Conservation (phyloP, 2,329 filamentous ascomycete genomes). For the Colletotrichum camelliae region DNA sequence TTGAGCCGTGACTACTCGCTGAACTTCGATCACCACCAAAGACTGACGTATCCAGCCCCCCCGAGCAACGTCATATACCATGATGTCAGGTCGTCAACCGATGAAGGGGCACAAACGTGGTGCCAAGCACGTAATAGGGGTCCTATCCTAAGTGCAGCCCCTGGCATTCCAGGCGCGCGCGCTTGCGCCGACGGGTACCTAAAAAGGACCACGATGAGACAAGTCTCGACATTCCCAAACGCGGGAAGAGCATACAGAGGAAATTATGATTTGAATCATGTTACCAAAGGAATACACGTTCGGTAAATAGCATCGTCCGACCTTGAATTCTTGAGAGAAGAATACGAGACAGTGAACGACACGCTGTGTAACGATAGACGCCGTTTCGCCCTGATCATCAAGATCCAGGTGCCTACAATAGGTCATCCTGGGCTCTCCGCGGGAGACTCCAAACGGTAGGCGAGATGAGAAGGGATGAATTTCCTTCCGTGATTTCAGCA, state of each 20-base stretch:
- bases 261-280: slow-evolving; percentile 15
- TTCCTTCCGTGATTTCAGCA: neutral
- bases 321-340: neutral
- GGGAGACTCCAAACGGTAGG: neutral
- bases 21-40: neutral
- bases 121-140: neutral
- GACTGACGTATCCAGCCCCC: neutral
- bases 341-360: neutral
- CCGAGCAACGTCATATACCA: neutral
- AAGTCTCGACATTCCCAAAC: slow-evolving; percentile 11
- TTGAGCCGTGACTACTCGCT: neutral
- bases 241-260: neutral
- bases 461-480: neutral
- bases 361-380: neutral
- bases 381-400: neutral
- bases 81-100: neutral
- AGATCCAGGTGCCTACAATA: neutral
- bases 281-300: neutral
- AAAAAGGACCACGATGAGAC: neutral
- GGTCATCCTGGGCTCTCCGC: neutral
- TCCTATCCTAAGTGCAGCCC: neutral
- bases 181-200: neutral
- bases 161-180: neutral
- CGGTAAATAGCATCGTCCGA: neutral
- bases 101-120: neutral